phyloP scores from a whole-genome alignment of 1,139 yeast genomes.

The Wickerhamomyces sp. region DNA sequence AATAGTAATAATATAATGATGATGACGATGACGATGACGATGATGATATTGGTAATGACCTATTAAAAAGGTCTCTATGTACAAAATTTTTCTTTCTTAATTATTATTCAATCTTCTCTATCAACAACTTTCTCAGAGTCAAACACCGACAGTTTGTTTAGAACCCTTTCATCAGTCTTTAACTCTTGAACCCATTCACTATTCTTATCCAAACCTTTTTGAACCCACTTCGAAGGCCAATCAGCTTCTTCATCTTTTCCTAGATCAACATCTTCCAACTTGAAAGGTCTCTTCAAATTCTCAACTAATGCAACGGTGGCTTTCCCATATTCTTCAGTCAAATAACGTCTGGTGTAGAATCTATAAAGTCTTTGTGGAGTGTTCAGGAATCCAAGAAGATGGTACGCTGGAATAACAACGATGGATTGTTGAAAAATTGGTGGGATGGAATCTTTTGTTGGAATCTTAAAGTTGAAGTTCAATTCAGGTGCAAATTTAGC shows the following conservation, averaged over 20 bases:
- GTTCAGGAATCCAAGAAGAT: conserved; percentile 69
- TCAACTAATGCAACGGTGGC: conserved; percentile 57
- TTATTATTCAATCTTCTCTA: neutral
- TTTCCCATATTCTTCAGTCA: conserved; percentile 68
- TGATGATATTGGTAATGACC: too few relatives aligned
- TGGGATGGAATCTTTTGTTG: conserved; percentile 38
- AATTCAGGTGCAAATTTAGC: conserved; percentile 62
- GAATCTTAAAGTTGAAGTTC: conserved; percentile 25
- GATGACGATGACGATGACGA: too few relatives aligned
- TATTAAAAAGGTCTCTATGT: too few relatives aligned
- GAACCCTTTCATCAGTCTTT: conserved; percentile 62
- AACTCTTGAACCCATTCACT: conserved; percentile 90
- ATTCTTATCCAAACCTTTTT: conserved; percentile 57
- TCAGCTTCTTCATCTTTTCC: conserved; percentile 73
- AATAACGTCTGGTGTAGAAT: conserved; percentile 65
- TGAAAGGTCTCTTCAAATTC: conserved; percentile 52
- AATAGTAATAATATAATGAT: too few relatives aligned
- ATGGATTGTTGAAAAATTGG: conserved; percentile 71
- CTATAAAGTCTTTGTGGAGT: conserved; percentile 75
- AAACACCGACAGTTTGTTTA: conserved; percentile 51
- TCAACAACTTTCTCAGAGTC: conserved; percentile 16
- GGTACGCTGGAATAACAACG: conserved; percentile 67
- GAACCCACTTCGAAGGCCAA: conserved; percentile 90
- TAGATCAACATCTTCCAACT: conserved; percentile 43
- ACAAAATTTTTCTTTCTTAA: neutral